These are phyloP conservation scores for Solanum acaule DNA, from an alignment of 257 asterid species.

Conservation along the genomic window DNA sequence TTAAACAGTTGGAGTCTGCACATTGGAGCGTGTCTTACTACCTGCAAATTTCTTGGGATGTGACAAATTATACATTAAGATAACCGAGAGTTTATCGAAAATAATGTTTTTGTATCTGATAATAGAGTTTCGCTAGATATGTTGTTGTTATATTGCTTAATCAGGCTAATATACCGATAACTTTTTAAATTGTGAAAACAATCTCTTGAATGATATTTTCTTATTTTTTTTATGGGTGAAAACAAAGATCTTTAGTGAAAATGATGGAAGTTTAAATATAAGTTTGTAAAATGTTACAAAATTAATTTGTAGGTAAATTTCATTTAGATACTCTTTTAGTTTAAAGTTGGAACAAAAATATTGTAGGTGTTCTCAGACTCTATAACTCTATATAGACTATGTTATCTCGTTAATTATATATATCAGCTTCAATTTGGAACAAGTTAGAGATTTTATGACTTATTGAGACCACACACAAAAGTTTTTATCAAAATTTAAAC, in stretches of 20 bases:
- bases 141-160: too few relatives aligned
- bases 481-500: neutral
- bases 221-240: neutral
- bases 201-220: neutral
- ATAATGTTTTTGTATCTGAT: fast-evolving
- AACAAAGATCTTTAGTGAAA: too few relatives aligned
- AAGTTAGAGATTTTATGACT: neutral
- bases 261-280: neutral
- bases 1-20: slow-evolving; percentile 31
- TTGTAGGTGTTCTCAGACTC: neutral
- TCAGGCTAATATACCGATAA: neutral
- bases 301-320: neutral
- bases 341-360: too few relatives aligned
- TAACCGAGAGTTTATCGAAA: fast-evolving
- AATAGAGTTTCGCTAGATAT: too few relatives aligned
- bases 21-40: slow-evolving; percentile 41
- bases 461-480: neutral
- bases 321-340: neutral
- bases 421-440: neutral
- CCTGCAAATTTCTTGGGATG: slow-evolving; percentile 13
- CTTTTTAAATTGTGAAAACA: neutral
- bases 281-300: neutral
- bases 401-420: neutral
- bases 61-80: neutral
- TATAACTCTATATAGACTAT: too few relatives aligned